phyloP scores from a whole-genome alignment of 495 filamentous ascomycete species.

The Massariosphaeria phaeospora region DNA sequence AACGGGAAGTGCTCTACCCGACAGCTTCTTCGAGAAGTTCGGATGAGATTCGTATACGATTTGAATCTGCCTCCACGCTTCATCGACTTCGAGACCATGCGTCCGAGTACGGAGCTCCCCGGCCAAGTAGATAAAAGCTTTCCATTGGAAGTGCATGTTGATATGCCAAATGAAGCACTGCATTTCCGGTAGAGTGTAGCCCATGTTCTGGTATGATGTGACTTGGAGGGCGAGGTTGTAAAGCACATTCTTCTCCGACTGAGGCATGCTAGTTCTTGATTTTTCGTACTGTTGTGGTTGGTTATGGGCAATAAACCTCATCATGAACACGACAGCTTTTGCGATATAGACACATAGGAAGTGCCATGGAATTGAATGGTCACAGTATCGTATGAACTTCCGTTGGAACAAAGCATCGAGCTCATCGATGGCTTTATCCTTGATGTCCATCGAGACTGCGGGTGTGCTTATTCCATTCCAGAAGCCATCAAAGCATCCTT shows the following conservation, averaged over 20 bases:
- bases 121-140: slow-evolving; percentile 28
- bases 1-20: slow-evolving; percentile 15
- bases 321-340: slow-evolving; percentile 21
- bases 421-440: slow-evolving; percentile 44
- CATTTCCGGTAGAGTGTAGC: slow-evolving; percentile 11
- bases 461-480: slow-evolving; percentile 39
- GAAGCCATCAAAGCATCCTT: slow-evolving; percentile 38
- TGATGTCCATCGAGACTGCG: slow-evolving; percentile 45
- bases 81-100: slow-evolving; percentile 3
- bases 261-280: slow-evolving; percentile 11
- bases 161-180: slow-evolving; percentile 29
- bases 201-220: slow-evolving; percentile 13
- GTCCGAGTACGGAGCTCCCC: slow-evolving; percentile 18
- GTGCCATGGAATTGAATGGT: slow-evolving; percentile 58
- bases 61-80: slow-evolving; percentile 24
- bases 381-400: slow-evolving; percentile 54
- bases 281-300: background rate
- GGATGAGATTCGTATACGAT: slow-evolving; percentile 27
- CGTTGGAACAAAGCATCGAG: slow-evolving; percentile 44
- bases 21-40: slow-evolving; percentile 6
- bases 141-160: slow-evolving; percentile 31
- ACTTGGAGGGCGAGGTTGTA: slow-evolving; percentile 23
- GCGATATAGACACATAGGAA: slow-evolving; percentile 39
- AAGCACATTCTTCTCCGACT: slow-evolving; percentile 26
- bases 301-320: slow-evolving; percentile 31